These are phyloP conservation scores for Bisporella sp. DNA, from an alignment of 2,329 filamentous ascomycete genomes.

Conservation along the genomic window DNA sequence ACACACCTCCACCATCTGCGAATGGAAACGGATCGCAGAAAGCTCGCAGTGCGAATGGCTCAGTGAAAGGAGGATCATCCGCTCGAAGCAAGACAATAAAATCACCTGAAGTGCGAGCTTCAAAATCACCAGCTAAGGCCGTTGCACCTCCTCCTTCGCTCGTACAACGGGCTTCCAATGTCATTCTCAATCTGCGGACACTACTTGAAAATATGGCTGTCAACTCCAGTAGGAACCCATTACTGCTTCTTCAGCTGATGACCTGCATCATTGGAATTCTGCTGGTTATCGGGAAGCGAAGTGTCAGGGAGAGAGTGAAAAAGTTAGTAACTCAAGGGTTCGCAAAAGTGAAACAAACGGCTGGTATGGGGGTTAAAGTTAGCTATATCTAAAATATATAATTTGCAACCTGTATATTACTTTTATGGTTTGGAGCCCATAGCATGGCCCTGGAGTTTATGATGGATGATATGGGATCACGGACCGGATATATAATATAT, in stretches of 20 bases:
- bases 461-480: no score
- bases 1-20: conserved; percentile 27
- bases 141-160: conserved; percentile 13
- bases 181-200: conserved; percentile 44
- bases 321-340: conserved; percentile 63
- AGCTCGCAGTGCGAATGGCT: conserved; percentile 11
- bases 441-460: no score
- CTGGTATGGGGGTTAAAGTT: conserved; percentile 96
- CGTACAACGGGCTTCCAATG: conserved; percentile 36
- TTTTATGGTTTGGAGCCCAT: no score
- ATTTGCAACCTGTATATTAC: no score
- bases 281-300: conserved; percentile 66
- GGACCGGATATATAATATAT: no score
- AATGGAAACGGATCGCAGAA: conserved; percentile 8
- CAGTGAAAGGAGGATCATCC: conserved; percentile 3
- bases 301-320: conserved; percentile 67
- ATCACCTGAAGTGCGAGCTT: conserved; percentile 24
- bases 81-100: conserved; percentile 21
- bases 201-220: conserved; percentile 44
- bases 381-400: conserved; percentile 67
- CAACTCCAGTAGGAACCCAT: conserved; percentile 49
- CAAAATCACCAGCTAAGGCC: not conserved
- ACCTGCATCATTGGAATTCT: conserved; percentile 76
- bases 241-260: conserved; percentile 54
- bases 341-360: conserved; percentile 42